These are phyloP conservation scores for Cladosporium phlei DNA, from an alignment of 2,329 filamentous ascomycete species.

Conservation along the genomic window DNA sequence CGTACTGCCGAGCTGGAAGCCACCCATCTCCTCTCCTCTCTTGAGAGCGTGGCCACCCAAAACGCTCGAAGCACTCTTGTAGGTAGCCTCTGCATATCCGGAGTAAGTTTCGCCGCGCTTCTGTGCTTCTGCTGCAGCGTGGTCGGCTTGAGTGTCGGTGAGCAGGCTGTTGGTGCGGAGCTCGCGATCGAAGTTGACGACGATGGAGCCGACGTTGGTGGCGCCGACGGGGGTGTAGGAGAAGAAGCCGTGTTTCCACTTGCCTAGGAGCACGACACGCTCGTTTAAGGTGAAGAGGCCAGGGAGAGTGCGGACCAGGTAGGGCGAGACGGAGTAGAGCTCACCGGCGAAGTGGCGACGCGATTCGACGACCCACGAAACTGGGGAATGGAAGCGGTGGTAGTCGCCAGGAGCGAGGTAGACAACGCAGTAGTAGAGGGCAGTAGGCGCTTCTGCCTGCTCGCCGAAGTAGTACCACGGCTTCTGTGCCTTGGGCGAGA, in stretches of 20 bases:
- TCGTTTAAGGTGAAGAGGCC: constrained; percentile 97
- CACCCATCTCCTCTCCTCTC: constrained; percentile 94
- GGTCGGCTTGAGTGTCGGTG: constrained; percentile 87
- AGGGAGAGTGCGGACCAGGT: constrained; percentile 85
- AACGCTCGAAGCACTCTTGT: constrained; percentile 69
- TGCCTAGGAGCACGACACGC: constrained; percentile 83
- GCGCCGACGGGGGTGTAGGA: constrained; percentile 91
- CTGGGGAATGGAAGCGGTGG: constrained; percentile 94
- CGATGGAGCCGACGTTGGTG: constrained; percentile 95
- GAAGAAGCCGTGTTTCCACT: constrained; percentile 98
- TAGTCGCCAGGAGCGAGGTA: constrained; percentile 97
- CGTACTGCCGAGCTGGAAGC: constrained; percentile 91
- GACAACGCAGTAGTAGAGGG: constrained; percentile 88
- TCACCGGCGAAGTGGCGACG: constrained; percentile 97
- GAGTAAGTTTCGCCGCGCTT: constrained; percentile 73
- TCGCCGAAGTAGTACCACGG: constrained; percentile 45
- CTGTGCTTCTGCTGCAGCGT: constrained; percentile 74
- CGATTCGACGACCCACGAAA: constrained; percentile 89
- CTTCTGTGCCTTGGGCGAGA: constrained; percentile 53
- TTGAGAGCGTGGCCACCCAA: constrained; percentile 78
- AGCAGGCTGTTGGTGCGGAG: constrained; percentile 86
- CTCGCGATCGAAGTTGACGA: constrained; percentile 94
- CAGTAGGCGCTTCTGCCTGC: constrained; percentile 47
- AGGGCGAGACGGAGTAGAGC: constrained; percentile 90
- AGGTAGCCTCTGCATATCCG: constrained; percentile 91